Evolutionary conservation across 352 stramenopile genomes (phyloP).

Genomic region (Pythium plurisporium): DNA sequence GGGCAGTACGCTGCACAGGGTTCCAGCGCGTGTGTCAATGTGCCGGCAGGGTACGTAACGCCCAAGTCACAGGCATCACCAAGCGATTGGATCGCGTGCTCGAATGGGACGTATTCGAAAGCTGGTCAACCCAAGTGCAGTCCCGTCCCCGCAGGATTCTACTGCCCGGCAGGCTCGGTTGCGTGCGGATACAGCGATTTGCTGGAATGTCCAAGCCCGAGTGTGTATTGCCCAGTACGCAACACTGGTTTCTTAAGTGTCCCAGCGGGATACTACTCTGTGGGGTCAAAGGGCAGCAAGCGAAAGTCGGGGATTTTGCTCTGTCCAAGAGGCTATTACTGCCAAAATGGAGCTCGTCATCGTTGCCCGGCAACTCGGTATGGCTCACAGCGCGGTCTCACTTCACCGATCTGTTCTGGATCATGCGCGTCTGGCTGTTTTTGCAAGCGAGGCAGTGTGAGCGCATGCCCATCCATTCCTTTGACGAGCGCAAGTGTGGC

Average conservation of each 20-base stretch:
- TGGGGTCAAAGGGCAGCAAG: constrained; percentile 32
- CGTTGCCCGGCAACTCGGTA: constrained; percentile 45
- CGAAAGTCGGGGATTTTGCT: constrained; percentile 25
- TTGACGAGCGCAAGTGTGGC: constrained; percentile 22
- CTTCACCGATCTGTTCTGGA: constrained; percentile 39
- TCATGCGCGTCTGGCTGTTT: constrained; percentile 41
- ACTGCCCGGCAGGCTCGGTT: constrained; percentile 23
- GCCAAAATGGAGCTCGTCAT: constrained; percentile 31
- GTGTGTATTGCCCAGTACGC: constrained; percentile 43
- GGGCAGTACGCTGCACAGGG: constrained; percentile 35
- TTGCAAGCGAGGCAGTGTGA: constrained; percentile 45
- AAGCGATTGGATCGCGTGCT: constrained; percentile 32
- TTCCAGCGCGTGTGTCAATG: constrained; percentile 29
- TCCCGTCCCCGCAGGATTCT: constrained; percentile 37
- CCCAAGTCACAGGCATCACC: constrained; percentile 27
- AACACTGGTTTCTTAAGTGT: constrained; percentile 33
- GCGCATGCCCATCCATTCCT: constrained; percentile 32
- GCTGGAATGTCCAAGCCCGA: constrained; percentile 30
- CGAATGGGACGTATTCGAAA: constrained; percentile 53
- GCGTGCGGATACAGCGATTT: constrained; percentile 37
- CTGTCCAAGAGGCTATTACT: constrained; percentile 52
- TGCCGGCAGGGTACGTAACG: constrained; percentile 38
- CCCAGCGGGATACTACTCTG: constrained; percentile 40
- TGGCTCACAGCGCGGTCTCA: constrained; percentile 30
- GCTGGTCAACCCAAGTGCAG: constrained; percentile 40